Percentiles rank a stretch among this genome's conserved stretches.
Conservation (phyloP, 306 rosid species). For the Vigna angularis region DNA sequence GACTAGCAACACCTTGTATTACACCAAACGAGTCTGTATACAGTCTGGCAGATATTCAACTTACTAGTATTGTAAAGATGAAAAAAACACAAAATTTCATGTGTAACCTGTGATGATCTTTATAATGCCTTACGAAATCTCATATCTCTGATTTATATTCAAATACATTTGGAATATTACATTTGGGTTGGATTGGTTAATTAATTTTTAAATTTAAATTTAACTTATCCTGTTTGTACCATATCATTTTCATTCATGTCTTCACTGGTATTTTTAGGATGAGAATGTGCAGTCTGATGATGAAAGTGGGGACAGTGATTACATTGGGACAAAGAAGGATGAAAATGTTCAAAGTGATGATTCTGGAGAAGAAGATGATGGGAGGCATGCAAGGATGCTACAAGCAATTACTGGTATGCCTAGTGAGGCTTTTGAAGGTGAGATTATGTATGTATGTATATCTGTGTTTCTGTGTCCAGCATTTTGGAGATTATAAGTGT, state of each 20-base stretch:
- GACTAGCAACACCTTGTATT: background rate
- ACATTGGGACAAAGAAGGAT: constrained; percentile 35
- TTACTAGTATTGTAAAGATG: no score
- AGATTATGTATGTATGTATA: background rate
- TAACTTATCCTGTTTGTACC: background rate
- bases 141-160: background rate
- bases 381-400: constrained; percentile 70
- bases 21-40: no score
- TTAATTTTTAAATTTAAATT: background rate
- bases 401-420: constrained; percentile 70
- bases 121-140: background rate
- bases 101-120: no score
- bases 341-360: constrained; percentile 47
- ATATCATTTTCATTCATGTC: background rate
- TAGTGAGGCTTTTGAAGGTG: constrained; percentile 70
- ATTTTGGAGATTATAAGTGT: no score
- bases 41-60: no score
- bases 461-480: no score
- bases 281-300: constrained; percentile 86
- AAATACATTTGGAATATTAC: background rate
- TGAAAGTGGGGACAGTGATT: constrained; percentile 52
- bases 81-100: no score
- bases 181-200: background rate
- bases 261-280: constrained; percentile 58
- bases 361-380: constrained; percentile 59